phyloP scores from a whole-genome alignment of 2,329 filamentous ascomycete species.

The Exophiala bonariae region DNA sequence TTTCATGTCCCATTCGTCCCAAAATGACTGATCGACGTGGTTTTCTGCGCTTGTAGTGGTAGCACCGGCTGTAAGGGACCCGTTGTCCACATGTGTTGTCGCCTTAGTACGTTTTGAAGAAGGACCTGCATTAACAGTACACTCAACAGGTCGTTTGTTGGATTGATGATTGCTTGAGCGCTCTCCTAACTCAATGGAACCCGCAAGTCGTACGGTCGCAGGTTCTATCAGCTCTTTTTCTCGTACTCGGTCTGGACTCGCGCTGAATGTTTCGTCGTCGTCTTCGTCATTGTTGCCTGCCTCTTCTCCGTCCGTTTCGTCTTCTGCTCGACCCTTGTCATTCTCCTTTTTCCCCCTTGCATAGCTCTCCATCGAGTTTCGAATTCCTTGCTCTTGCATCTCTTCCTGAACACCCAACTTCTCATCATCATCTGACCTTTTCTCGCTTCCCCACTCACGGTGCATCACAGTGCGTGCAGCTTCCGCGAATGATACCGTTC shows the following conservation, averaged over 20 bases:
- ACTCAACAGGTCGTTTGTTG: too few species aligned
- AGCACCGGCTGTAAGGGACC: neutral
- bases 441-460: too few species aligned
- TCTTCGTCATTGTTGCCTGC: neutral
- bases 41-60: neutral
- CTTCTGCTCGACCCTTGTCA: slow-evolving; percentile 34
- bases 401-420: neutral
- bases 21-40: neutral
- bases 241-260: neutral
- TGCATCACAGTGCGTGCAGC: too few species aligned
- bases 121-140: too few species aligned
- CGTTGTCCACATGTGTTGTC: neutral
- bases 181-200: too few species aligned
- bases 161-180: too few species aligned
- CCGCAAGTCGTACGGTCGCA: too few species aligned
- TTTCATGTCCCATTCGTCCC: slow-evolving; percentile 2
- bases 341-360: slow-evolving; percentile 30
- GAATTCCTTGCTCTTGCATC: too few species aligned
- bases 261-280: neutral
- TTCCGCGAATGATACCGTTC: too few species aligned
- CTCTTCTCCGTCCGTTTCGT: neutral
- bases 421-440: too few species aligned
- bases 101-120: neutral
- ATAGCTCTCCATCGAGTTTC: too few species aligned
- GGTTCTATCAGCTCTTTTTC: neutral